Base-by-base conservation (phyloP, 768 basidiomycete genomes). In the Holtermanniella nyarrowii region DNA sequence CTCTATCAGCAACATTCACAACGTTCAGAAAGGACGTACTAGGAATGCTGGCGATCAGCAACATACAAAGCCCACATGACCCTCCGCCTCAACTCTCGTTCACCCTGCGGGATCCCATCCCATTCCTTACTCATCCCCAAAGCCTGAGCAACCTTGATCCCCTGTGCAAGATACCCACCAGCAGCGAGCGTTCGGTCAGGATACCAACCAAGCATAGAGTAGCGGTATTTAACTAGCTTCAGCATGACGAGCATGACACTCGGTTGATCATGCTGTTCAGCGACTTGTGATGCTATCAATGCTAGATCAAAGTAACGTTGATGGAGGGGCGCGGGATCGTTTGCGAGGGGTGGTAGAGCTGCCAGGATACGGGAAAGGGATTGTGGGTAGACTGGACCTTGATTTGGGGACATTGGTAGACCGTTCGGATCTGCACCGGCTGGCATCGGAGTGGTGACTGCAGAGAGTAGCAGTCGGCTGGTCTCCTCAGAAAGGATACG, bases 261-360 rank as follows among this genome's bases (percentile, higher is more conserved):
- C 10, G 63, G 58, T 20, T 56, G 37, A 46, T 68, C 66, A 2
- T 55, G 48, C 40, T 60, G 50, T 25, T 68, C 66, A 13, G 63
- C 61, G 24, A 64, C 44, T 31, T 60, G 57, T 12, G 57, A 48
- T 23, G 61, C 46, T 1, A 63, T 25, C 13, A 66, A 26, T 10
- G 65, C 65, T 21, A 62, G 57, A 31, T 66, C 65, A 23, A 66
- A 48, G 53, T 66, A 67, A 41, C 65, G 54, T 21, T 63, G 60
- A 44, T 67, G 58, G n/a, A 67, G 56, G 1, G 62, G 60, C 10
- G 62, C 59, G 25, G 56, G 46, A 46, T 66, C 64, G n/a, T 42
- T 53, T 18, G 31, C 11, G 1, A 55, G 25, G 12, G 59, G 43
- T 16, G 50, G 48, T 16, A 48, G 58, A 21, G 53, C 46, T 18